Conservation (phyloP, 2,329 filamentous ascomycete species). For the Gyromitra esculenta region DNA sequence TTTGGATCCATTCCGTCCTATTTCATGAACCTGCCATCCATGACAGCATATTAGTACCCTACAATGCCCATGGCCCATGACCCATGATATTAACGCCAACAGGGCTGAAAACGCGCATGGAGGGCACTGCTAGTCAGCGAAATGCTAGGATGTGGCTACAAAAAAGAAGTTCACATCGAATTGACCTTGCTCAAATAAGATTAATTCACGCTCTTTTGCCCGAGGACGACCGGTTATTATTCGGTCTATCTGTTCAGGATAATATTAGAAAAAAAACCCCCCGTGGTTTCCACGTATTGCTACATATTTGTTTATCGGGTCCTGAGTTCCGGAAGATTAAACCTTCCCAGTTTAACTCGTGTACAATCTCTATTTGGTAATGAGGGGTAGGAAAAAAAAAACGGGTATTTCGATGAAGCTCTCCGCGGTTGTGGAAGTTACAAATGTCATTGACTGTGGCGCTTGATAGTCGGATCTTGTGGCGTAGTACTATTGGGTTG, state of each 20-base stretch:
- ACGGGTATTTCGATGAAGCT: background rate
- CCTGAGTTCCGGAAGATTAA: background rate
- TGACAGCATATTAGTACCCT: background rate
- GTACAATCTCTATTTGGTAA: conserved; percentile 3
- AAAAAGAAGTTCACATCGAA: background rate
- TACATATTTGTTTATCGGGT: background rate
- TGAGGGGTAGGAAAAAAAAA: background rate
- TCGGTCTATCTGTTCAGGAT: background rate
- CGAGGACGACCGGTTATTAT: background rate
- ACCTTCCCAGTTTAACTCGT: background rate
- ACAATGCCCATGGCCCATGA: background rate
- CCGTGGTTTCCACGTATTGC: background rate
- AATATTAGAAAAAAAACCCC: background rate
- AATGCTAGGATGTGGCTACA: background rate
- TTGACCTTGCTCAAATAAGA: background rate
- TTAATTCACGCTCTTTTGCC: background rate
- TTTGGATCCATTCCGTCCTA: background rate
- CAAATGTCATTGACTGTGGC: conserved; percentile 15
- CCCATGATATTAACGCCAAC: background rate
- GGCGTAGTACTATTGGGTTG: conserved; percentile 18
- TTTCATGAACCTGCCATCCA: background rate
- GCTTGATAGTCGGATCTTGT: background rate
- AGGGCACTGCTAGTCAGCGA: background rate
- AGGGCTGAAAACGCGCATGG: background rate
- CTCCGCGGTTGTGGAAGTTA: background rate